Evolutionary conservation across 345 rosid species (phyloP), one percentile per base, ranked within the genome.

Genomic region (Geranium brycei): DNA sequence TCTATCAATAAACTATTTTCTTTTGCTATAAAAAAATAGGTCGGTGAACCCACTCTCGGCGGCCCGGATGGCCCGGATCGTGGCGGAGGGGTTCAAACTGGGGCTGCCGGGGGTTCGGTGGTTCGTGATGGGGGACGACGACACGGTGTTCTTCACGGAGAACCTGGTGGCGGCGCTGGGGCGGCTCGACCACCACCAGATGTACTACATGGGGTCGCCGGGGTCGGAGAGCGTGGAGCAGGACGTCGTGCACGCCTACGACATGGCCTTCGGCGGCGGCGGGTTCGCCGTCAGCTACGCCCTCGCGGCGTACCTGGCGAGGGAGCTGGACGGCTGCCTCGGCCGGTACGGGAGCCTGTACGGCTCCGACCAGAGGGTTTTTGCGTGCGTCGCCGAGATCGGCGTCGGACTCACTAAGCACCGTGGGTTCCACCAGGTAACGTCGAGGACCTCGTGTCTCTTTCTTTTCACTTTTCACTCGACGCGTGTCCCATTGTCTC

Each of bases 111-210:
- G 77, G 11, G 92, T 89, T 31, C 60, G 98, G 73, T 91, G 98
- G 98, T 87, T 88, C 71, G 95, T 91, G 15, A 81, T 91, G 95
- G 98, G 98, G 41, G 98, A 91, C 15, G 98, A 91, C 31, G 98
- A 87, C 53, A 85, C 96, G 41, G 86, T 91, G 70, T 89, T 73
- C 71, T 88, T 81, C 77, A 47, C 84, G 0, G 77, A 79, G 2
- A 89, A 87, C 74, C 68, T 91, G 56, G 87, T 85, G 14, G 75
- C 84, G 66, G 85, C 84, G 63, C 65, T 91, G 31, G 71, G 80
- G 4, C 85, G 67, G 68, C 85, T 85, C 71, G 96, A 91, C 65
- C 89, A 91, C 58, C 68, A 70, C 16, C 78, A 81, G 82, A 83
- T 87, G 95, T 88, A 86, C 85, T 87, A 88, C 67, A 69, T 91